These are phyloP conservation scores for Phallus indusiatus DNA, from an alignment of 768 basidiomycete species.

Conservation along the genomic window DNA sequence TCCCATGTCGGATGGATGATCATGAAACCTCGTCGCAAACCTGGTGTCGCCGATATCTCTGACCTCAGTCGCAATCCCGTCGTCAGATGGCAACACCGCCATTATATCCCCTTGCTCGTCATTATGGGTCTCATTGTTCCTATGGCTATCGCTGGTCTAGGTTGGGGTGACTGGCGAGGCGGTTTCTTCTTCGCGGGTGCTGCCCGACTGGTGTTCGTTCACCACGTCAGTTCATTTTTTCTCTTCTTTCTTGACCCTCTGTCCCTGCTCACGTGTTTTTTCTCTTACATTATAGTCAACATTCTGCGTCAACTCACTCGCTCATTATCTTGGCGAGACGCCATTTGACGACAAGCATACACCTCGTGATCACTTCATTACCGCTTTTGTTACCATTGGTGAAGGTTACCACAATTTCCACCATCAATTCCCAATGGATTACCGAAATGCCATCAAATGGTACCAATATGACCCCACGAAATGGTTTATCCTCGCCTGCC, in stretches of 20 bases:
- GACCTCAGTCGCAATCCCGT: slow-evolving; percentile 75
- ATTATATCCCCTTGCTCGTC: slow-evolving; percentile 65
- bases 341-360: slow-evolving; percentile 95
- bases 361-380: slow-evolving; percentile 81
- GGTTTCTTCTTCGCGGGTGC: slow-evolving; percentile 83
- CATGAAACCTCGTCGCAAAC: slow-evolving; percentile 79
- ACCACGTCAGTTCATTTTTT: slow-evolving; percentile 52
- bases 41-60: slow-evolving; percentile 83
- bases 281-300: slow-evolving; percentile 59
- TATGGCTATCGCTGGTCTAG: slow-evolving; percentile 63
- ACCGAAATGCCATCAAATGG: slow-evolving; percentile 92
- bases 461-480: slow-evolving; percentile 91
- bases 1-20: slow-evolving; percentile 93
- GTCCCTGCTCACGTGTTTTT: background rate
- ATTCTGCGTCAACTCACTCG: slow-evolving; percentile 94
- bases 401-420: slow-evolving; percentile 99
- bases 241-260: background rate
- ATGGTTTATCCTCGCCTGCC: slow-evolving; percentile 72
- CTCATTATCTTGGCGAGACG: slow-evolving; percentile 90
- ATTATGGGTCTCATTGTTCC: slow-evolving; percentile 66
- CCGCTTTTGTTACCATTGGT: slow-evolving; percentile 84
- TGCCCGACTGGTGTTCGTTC: slow-evolving; percentile 72
- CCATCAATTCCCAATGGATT: slow-evolving; percentile 95
- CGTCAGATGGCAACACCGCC: slow-evolving; percentile 79
- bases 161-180: slow-evolving; percentile 81